Base-by-base conservation (phyloP, 2,329 filamentous ascomycete species). In the Ophiocordyceps camponoti-rufipedis region DNA sequence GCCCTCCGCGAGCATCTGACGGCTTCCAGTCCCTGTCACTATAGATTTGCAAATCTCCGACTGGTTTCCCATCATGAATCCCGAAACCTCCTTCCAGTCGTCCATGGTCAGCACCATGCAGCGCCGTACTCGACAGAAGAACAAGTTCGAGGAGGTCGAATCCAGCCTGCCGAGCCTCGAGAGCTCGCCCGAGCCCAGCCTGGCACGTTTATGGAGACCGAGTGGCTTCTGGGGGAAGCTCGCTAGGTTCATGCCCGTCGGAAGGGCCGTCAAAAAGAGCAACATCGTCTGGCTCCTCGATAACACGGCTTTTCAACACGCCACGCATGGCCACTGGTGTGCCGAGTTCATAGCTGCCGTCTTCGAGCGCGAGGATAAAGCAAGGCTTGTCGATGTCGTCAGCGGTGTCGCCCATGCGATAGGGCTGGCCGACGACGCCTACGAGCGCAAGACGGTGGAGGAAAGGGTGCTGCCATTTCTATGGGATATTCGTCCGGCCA, bases 221-320 rank as follows among this genome's bases (percentile, higher is more conserved):
- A 51, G 60, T 32, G 57, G 65, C 32, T 45, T 73, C 42, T 56
- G 78, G 28, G 71, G 70, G 2, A 68, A 70, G 46, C 59, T 79
- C 1, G 69, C 70, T 19, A 58, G 60, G 43, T 58, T 58, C 47
- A 81, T 78, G 54, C 79, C 80, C 1, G 64, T 80, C 12, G 69
- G 73, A 1, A 71, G 71, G 42, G 65, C 69, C 32, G 73, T 85
- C 42, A 72, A 77, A 46, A 67, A 70, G 14, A 64, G 74, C 38
- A 82, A 94, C 58, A 77, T 75, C 13, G 78, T 95, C 39, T 95
- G 89, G 89, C 67, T 95, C 8, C 69, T 95, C 43, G 87, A 96
- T 65, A 94, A 91, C 56, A 89, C 84, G 3, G 88, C 87, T 5
- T 89, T 82, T 58, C 75, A 76, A 48, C 62, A 66, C 42, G 55